Evolutionary conservation across 164 flowering plant genomes (phyloP), one percentile per base, ranked within the genome.

Genomic region (Magnolia changhungtana): DNA sequence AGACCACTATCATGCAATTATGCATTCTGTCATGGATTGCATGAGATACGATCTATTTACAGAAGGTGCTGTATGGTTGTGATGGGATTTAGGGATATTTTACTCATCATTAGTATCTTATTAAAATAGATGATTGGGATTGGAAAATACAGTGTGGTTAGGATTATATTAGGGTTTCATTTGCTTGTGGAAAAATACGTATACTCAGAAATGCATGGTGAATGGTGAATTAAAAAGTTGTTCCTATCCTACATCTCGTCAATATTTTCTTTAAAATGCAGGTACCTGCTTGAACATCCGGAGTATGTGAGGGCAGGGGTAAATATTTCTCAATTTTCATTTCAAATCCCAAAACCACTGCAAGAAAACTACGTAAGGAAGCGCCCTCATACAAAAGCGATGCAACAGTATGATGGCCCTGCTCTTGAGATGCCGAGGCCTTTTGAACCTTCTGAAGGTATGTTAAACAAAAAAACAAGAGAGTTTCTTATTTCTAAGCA

Each of bases 341-440:
- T 91, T 80, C 96, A 87, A 86, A 91, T 81, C 24, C 97, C 97
- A 8, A 90, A 76, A 84, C 98, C 98, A 59, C 77, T 93, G 77
- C 93, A 90, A 72, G 91, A 92, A 67, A 80, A 90, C 82, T 93
- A 92, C 86, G 95, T 90, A 9, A 85, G 90, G 63, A 95, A 93
- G 85, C 92, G 93, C 67, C 84, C 88, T 68, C 21, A 20, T n/a
- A 67, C 88, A 55, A 27, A 55, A 31, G 9, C 16, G 37, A 27
- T 20, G 13, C 78, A 74, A 61, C 63, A 77, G 71, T 67, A 68
- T 75, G 82, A 83, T 71, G 84, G 51, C 8, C 4, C 73, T 73
- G 49, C 71, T 24, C 66, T 24, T 21, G 78, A 31, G 67, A 72
- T 71, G 69, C n/a, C 77, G 24, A 77, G 72, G 50, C 75, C 79